A percentile compares a stretch with the other conserved stretches of the same genome.
Conservation (phyloP, 106 monocot genomes). For the Vanilla planifolia region DNA sequence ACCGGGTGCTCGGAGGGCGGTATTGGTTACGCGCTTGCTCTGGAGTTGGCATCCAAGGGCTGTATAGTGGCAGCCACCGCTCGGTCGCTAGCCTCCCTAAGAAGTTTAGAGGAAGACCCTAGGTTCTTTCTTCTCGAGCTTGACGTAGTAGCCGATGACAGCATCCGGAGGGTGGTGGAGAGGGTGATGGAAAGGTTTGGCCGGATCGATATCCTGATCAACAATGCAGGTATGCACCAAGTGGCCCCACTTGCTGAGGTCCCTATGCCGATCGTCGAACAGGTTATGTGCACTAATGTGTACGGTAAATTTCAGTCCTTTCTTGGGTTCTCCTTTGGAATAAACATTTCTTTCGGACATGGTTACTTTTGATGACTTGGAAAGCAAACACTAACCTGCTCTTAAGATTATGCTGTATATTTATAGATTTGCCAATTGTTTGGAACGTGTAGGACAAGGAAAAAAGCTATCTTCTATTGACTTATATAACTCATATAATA, state of each 20-base stretch:
- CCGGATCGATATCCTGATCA: slow-evolving; percentile 79
- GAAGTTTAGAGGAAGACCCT: slow-evolving; percentile 41
- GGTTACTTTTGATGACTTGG: no score
- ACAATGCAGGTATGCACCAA: slow-evolving; percentile 82
- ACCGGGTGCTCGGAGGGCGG: slow-evolving; percentile 92
- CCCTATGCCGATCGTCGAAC: slow-evolving; percentile 46
- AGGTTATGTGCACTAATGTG: slow-evolving; percentile 67
- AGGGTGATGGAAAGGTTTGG: slow-evolving; percentile 48
- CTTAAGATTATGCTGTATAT: no score
- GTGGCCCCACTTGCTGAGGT: slow-evolving; percentile 85
- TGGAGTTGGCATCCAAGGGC: slow-evolving; percentile 51
- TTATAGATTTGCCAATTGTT: no score
- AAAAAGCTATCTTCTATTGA: no score
- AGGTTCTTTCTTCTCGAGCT: slow-evolving; percentile 53
- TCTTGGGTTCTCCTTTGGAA: no score
- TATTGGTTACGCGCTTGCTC: slow-evolving; percentile 73
- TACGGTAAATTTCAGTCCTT: slow-evolving; percentile 36
- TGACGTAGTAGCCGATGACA: slow-evolving; percentile 68
- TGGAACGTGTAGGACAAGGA: no score
- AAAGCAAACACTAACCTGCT: no score
- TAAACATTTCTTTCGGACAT: no score
- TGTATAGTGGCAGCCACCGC: slow-evolving; percentile 73
- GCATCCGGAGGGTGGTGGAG: slow-evolving; percentile 33
- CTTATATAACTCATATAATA: no score
- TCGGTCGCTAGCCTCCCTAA: slow-evolving; percentile 63